Conservation (phyloP, 768 basidiomycete genomes). For the Leucocoprinus sp. region DNA sequence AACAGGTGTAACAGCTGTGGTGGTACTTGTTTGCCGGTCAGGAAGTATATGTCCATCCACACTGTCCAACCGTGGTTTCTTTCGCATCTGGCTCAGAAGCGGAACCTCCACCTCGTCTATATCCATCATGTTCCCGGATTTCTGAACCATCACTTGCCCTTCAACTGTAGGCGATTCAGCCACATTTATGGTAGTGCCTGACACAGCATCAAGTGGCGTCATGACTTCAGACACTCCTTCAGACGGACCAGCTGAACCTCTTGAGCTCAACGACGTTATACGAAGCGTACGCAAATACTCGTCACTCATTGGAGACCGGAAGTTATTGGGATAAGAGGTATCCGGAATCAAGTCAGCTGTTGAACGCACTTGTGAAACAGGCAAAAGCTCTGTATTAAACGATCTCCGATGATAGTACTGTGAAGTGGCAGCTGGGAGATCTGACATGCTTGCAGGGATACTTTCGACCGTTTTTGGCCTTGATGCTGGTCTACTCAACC, state of each 20-base stretch:
- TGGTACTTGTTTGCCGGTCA: background rate
- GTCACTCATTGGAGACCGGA: background rate
- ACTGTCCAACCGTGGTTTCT: background rate
- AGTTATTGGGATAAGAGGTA: background rate
- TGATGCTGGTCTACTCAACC: too few relatives aligned
- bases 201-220: slow-evolving; percentile 9
- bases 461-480: too few relatives aligned
- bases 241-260: slow-evolving; percentile 1
- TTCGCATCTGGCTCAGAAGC: background rate
- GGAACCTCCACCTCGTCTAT: background rate
- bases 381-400: background rate
- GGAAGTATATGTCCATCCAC: background rate
- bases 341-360: background rate
- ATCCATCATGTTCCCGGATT: slow-evolving; percentile 3
- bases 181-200: background rate
- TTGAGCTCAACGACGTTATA: slow-evolving; percentile 2
- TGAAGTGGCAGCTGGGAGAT: too few relatives aligned
- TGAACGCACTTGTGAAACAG: background rate
- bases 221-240: background rate
- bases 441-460: background rate
- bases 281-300: background rate
- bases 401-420: too few relatives aligned
- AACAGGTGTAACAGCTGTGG: background rate
- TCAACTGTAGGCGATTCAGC: slow-evolving; percentile 3
- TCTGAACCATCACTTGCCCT: slow-evolving; percentile 1